Conservation (phyloP, 768 basidiomycete species). For the Suillus alpinus region DNA sequence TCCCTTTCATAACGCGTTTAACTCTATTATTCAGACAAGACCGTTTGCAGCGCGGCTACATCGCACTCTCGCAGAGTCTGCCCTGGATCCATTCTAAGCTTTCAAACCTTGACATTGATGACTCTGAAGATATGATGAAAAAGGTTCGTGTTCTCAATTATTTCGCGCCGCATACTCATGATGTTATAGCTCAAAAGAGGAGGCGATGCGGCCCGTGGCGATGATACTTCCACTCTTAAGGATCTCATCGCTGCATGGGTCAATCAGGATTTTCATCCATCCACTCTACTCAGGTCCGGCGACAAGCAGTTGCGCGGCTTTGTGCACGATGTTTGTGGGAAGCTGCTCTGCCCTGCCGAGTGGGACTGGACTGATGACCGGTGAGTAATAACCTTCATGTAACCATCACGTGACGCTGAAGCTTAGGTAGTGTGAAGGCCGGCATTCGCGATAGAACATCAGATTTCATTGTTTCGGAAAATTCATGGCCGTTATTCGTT, state of each 20-base stretch:
- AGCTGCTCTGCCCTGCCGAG: background rate
- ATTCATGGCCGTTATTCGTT: conserved; percentile 13
- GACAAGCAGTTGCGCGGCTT: background rate
- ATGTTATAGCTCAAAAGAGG: background rate
- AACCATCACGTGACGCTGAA: background rate
- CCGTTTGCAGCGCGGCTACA: background rate
- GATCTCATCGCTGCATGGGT: background rate
- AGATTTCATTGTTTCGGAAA: conserved; percentile 10
- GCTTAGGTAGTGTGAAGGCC: background rate
- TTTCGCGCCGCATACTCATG: background rate
- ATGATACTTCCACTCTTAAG: background rate
- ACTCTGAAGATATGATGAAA: background rate
- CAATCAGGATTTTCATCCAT: background rate
- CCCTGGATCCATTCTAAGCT: background rate
- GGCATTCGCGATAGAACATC: conserved; percentile 8
- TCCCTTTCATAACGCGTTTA: too few relatives aligned
- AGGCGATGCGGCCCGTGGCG: background rate
- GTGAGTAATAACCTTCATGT: background rate
- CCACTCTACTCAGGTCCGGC: background rate
- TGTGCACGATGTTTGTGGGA: background rate
- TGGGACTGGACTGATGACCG: background rate
- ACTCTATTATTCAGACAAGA: background rate
- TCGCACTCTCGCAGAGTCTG: background rate
- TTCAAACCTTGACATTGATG: too few relatives aligned
- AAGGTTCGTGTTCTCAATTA: background rate